Base-by-base conservation (phyloP, 83 land plant species). In the Diphasiastrum complanatum region DNA sequence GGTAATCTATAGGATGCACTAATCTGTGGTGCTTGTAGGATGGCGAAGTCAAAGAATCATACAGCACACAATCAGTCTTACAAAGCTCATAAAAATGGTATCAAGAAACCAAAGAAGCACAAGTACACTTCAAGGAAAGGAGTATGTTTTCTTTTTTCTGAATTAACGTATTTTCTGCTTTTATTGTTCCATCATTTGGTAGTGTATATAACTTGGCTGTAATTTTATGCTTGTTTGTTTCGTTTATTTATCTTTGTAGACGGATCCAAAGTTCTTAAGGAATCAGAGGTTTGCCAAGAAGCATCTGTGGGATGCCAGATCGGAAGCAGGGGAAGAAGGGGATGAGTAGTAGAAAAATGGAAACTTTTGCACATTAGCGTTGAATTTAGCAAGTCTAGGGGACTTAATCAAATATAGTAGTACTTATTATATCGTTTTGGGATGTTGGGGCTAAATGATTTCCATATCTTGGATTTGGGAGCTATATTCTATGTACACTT, bases 241-340 rank as follows among this genome's bases (percentile, higher is more conserved):
- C 14, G 22, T 30, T 61, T 60, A 53, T 27, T 68, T 64, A 18
- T 60, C 45, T n/a, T 38, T 27, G 51, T 51, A 86, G 91, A 86
- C 83, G 91, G 91, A 83, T 51, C 91, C 91, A 4, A 86, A 86
- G 68, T 86, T 86, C 36, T 35, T 86, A 75, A 86, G 91, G 77
- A 86, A 86, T 74, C 91, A 83, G 83, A 82, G 91, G 82, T 86
- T 84, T 55, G 84, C 89, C 2, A 84, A 80, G 85, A 86, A 86
- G 83, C 85, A 81, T n/a, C n/a, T n/a, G n/a, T n/a, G n/a, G n/a
- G n/a, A n/a, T n/a, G n/a, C n/a, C n/a, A n/a, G n/a, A n/a, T n/a
- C n/a, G n/a, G n/a, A n/a, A n/a, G n/a, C n/a, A n/a, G n/a, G n/a
- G n/a, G n/a, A n/a, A n/a, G n/a, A n/a, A n/a, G n/a, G n/a, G n/a